phyloP scores from a whole-genome alignment of 2,329 filamentous ascomycete genomes.

The Phaeosphaeriaceae sp. region DNA sequence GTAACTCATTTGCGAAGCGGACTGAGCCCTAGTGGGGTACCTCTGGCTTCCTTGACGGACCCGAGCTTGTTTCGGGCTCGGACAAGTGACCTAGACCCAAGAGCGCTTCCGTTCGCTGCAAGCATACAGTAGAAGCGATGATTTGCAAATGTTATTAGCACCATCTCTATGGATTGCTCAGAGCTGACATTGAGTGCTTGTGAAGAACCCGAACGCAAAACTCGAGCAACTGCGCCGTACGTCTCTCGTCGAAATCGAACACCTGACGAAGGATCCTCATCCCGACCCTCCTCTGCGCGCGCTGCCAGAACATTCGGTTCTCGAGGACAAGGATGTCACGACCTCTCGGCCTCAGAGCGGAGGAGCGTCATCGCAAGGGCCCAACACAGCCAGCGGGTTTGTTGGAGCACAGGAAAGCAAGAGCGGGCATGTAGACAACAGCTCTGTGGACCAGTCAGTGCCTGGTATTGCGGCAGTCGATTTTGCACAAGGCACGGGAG shows the following conservation, averaged over 20 bases:
- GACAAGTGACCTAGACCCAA: not conserved
- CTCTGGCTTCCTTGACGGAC: constrained; percentile 39
- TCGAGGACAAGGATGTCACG: constrained; percentile 5
- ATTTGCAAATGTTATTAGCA: not conserved
- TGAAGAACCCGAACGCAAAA: constrained; percentile 55
- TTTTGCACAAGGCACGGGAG: constrained; percentile 1
- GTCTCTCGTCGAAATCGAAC: constrained; percentile 53
- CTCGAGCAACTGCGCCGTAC: constrained; percentile 57
- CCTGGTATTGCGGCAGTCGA: not conserved
- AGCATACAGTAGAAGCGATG: not conserved
- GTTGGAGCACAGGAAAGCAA: not conserved
- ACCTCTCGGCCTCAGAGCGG: constrained; percentile 2
- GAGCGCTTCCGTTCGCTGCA: not conserved
- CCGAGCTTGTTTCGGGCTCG: constrained; percentile 18
- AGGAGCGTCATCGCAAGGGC: constrained; percentile 5
- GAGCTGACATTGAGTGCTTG: constrained; percentile 35
- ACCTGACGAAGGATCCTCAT: constrained; percentile 44
- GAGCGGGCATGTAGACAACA: not conserved
- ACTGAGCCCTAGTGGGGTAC: constrained; percentile 32
- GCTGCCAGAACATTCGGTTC: constrained; percentile 47
- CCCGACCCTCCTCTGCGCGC: constrained; percentile 39
- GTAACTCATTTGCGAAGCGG: constrained; percentile 14
- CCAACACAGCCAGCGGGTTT: not conserved
- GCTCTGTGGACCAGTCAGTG: not conserved
- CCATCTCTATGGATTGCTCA: constrained; percentile 8